phyloP scores from a whole-genome alignment of 164 flowering plant species.

The Brasenia schreberi region DNA sequence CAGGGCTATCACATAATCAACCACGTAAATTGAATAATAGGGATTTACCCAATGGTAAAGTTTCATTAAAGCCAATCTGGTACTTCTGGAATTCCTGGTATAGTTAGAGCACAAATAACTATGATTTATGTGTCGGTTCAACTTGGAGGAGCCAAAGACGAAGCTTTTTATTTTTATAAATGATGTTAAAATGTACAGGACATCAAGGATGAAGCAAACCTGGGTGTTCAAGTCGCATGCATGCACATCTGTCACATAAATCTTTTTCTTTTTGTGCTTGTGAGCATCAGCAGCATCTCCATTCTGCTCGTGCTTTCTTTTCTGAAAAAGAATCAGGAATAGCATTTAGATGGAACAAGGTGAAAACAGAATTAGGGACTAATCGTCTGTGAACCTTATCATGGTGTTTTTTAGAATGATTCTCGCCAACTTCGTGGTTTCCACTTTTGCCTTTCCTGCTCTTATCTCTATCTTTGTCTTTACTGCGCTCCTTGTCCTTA shows the following conservation, averaged over 20 bases:
- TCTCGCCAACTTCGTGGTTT: slow-evolving; percentile 43
- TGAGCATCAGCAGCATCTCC: slow-evolving; percentile 53
- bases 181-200: background rate
- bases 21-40: background rate
- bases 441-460: slow-evolving; percentile 46
- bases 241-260: background rate
- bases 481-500: slow-evolving; percentile 59
- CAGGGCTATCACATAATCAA: background rate
- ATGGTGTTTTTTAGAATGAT: slow-evolving; percentile 52
- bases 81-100: too few relatives aligned
- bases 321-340: slow-evolving; percentile 27
- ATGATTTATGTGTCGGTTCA: too few relatives aligned
- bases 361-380: background rate
- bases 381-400: slow-evolving; percentile 41
- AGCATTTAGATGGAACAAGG: background rate
- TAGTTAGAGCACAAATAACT: too few relatives aligned
- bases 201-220: background rate
- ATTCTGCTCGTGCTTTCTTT: slow-evolving; percentile 64
- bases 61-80: too few relatives aligned
- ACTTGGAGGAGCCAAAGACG: too few relatives aligned
- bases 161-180: too few relatives aligned
- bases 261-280: slow-evolving; percentile 39
- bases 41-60: too few relatives aligned
- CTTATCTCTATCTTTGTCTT: slow-evolving; percentile 41
- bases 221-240: background rate